A percentile compares a stretch with the other conserved stretches of the same genome.
These are phyloP conservation scores for Nepenthes alata DNA, from an alignment of 179 eudicot genomes.

Conservation along the genomic window DNA sequence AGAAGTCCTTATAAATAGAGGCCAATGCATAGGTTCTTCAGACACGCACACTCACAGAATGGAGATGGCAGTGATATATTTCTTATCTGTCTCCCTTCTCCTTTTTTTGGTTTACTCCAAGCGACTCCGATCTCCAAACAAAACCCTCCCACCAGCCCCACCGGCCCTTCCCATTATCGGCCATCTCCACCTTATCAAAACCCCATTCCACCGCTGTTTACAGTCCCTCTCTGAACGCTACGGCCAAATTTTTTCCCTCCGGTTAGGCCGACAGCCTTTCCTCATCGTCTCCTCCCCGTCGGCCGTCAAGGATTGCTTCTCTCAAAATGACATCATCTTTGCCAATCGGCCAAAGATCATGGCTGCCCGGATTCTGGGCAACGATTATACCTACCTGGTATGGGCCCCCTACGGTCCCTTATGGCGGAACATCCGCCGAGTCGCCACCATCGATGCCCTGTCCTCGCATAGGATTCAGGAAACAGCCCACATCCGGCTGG, in stretches of 20 bases:
- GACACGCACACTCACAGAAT: no score
- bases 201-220: conserved; percentile 3
- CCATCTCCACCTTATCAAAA: conserved; percentile 7
- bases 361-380: conserved; percentile 1
- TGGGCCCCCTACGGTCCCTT: conserved; percentile 1
- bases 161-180: conserved; percentile 6
- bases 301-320: conserved; percentile 7
- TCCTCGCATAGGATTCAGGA: conserved; percentile 3
- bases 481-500: background rate
- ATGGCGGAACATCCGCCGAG: conserved; percentile 6
- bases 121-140: no score
- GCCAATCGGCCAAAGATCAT: conserved; percentile 7
- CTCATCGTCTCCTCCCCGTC: conserved; percentile 6
- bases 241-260: conserved; percentile 9
- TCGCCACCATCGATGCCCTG: background rate
- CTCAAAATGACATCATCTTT: conserved; percentile 1
- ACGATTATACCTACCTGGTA: conserved; percentile 1
- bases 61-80: no score
- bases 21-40: no score
- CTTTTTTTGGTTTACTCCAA: no score
- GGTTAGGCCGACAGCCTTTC: conserved; percentile 2
- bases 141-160: conserved; percentile 6
- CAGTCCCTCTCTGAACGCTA: conserved; percentile 5
- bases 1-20: no score
- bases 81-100: no score